Percentiles rank a stretch among this genome's conserved stretches.
Evolutionary conservation across 108 stramenopile species (phyloP).

Genomic region (Fistulifera solaris): DNA sequence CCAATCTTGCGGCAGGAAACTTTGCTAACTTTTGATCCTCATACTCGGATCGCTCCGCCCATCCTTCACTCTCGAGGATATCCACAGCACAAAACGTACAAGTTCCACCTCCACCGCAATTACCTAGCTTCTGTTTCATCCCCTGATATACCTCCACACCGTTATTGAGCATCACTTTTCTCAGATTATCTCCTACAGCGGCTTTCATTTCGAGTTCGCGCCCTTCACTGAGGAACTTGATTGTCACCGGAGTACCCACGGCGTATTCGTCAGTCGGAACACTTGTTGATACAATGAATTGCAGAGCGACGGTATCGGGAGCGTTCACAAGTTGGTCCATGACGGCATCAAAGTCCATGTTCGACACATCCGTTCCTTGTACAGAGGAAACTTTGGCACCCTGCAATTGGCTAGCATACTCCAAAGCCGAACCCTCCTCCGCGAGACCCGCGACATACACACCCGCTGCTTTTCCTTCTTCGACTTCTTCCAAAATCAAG

Average conservation of each 20-base stretch:
- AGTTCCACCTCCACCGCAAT: slow-evolving; percentile 68
- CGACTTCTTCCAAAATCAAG: slow-evolving; percentile 66
- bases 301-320: slow-evolving; percentile 45
- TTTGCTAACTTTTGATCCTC: slow-evolving; percentile 49
- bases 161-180: slow-evolving; percentile 49
- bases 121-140: slow-evolving; percentile 63
- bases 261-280: slow-evolving; percentile 18
- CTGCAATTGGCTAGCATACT: slow-evolving; percentile 24
- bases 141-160: slow-evolving; percentile 73
- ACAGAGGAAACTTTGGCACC: slow-evolving; percentile 27
- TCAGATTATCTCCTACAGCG: slow-evolving; percentile 75
- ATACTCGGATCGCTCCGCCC: slow-evolving; percentile 63
- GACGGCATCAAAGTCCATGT: slow-evolving; percentile 56
- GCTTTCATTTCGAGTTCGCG: slow-evolving; percentile 39
- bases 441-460: slow-evolving; percentile 52
- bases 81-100: slow-evolving; percentile 77
- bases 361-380: slow-evolving; percentile 44
- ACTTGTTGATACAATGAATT: slow-evolving; percentile 19
- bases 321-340: slow-evolving; percentile 60
- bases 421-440: slow-evolving; percentile 51
- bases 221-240: slow-evolving; percentile 52
- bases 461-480: slow-evolving; percentile 37
- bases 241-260: slow-evolving; percentile 48
- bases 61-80: slow-evolving; percentile 45
- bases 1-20: slow-evolving; percentile 34